A percentile compares a stretch with the other conserved stretches of the same genome.
phyloP scores from a whole-genome alignment of 2,329 filamentous ascomycete species.

The Fulvia fulva region DNA sequence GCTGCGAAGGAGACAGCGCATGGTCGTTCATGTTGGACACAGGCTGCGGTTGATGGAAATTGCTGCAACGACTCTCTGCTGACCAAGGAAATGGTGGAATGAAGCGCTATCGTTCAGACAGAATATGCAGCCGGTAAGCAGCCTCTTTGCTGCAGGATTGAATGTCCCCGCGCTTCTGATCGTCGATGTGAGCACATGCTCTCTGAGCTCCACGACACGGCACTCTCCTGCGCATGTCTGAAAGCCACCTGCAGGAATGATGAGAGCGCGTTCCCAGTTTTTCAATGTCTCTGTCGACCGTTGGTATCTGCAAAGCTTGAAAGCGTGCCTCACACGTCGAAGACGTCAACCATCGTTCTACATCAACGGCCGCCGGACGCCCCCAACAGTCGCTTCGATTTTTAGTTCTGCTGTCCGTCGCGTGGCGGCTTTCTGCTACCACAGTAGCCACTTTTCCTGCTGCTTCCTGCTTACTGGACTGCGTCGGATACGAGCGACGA shows the following conservation, averaged over 20 bases:
- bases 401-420: neutral
- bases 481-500: neutral
- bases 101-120: neutral
- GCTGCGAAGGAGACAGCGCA: neutral
- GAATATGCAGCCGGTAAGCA: neutral
- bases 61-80: neutral
- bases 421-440: neutral
- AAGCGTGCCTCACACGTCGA: neutral
- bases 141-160: neutral
- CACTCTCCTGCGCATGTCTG: neutral
- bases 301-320: neutral
- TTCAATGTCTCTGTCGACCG: neutral
- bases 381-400: neutral
- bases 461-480: neutral
- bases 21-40: neutral
- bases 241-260: neutral
- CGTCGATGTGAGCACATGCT: neutral
- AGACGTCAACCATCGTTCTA: slow-evolving; percentile 1
- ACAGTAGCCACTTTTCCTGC: neutral
- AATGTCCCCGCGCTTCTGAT: neutral
- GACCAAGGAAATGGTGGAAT: neutral
- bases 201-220: neutral
- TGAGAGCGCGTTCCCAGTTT: neutral
- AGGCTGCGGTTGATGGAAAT: neutral
- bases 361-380: neutral